These are phyloP conservation scores for Escallonia rubra DNA, from an alignment of 129 eudicot genomes.

Conservation along the genomic window DNA sequence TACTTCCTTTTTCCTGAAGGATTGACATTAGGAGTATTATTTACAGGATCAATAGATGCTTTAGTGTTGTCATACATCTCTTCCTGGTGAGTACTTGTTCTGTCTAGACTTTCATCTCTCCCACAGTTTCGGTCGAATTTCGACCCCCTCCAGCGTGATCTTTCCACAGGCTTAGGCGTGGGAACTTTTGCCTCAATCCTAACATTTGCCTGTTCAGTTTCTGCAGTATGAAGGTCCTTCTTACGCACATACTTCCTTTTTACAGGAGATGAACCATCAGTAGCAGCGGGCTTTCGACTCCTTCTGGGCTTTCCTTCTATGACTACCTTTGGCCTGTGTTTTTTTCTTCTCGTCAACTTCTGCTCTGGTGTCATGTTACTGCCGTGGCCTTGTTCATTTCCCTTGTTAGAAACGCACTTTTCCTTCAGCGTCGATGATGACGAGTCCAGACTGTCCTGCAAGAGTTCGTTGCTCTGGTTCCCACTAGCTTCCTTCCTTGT, in stretches of 20 bases:
- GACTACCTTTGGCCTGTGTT: conserved; percentile 80
- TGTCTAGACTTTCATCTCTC: too few species aligned
- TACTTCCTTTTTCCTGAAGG: conserved; percentile 63
- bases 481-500: conserved; percentile 18
- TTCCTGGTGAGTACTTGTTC: too few species aligned
- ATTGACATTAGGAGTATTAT: conserved; percentile 13
- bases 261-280: too few species aligned
- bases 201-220: too few species aligned
- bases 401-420: conserved; percentile 21
- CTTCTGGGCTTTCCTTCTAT: conserved; percentile 70
- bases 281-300: conserved; percentile 45
- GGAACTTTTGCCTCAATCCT: too few species aligned
- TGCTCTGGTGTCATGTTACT: conserved; percentile 74
- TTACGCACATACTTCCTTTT: too few species aligned
- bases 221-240: too few species aligned
- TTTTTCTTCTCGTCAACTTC: conserved; percentile 67
- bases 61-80: too few species aligned
- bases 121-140: too few species aligned
- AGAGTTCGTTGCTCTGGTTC: conserved; percentile 23
- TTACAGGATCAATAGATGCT: too few species aligned
- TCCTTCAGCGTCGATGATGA: conserved; percentile 41
- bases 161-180: too few species aligned
- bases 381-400: conserved; percentile 41
- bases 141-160: too few species aligned
- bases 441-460: conserved; percentile 26